phyloP scores from a whole-genome alignment of 1,284 basidiomycete genomes.

The Malassezia sympodialis region DNA sequence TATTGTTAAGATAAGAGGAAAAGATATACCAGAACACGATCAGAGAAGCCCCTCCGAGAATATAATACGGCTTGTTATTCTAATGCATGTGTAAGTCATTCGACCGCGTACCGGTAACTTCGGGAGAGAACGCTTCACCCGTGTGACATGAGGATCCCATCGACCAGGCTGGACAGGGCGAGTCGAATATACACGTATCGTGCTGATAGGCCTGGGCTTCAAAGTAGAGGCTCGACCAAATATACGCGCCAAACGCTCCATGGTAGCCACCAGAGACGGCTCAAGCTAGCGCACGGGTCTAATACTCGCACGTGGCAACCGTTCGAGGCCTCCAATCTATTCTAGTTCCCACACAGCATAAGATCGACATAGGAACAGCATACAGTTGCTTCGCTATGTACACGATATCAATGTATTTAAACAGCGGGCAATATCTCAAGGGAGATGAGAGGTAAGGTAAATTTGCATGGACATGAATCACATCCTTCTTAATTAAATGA shows the following conservation, averaged over 20 bases:
- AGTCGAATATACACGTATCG: not conserved
- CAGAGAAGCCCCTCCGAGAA: slow-evolving; percentile 4
- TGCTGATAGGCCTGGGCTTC: not conserved
- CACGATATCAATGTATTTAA: not conserved
- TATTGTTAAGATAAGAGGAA: slow-evolving; percentile 34
- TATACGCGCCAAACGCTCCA: slow-evolving; percentile 4
- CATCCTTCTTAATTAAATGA: slow-evolving; percentile 19
- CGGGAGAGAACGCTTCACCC: slow-evolving; percentile 11
- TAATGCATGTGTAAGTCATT: not conserved
- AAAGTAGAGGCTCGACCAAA: not conserved
- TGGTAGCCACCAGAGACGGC: not conserved
- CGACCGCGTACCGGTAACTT: slow-evolving; percentile 5
- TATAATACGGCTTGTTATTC: slow-evolving; percentile 12
- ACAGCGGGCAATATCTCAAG: not conserved
- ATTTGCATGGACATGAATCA: not conserved
- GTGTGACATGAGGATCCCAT: slow-evolving; percentile 15
- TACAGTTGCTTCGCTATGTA: slow-evolving; percentile 11
- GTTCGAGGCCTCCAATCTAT: not conserved
- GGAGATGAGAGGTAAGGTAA: not conserved
- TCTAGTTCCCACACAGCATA: not conserved
- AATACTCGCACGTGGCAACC: not conserved
- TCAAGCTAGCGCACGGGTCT: not conserved
- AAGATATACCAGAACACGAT: slow-evolving; percentile 25
- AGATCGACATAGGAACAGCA: not conserved
- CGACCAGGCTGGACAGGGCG: slow-evolving; percentile 7